Evolutionary conservation across 345 rosid genomes (phyloP).

Genomic region (Eucalyptus camaldulensis): DNA sequence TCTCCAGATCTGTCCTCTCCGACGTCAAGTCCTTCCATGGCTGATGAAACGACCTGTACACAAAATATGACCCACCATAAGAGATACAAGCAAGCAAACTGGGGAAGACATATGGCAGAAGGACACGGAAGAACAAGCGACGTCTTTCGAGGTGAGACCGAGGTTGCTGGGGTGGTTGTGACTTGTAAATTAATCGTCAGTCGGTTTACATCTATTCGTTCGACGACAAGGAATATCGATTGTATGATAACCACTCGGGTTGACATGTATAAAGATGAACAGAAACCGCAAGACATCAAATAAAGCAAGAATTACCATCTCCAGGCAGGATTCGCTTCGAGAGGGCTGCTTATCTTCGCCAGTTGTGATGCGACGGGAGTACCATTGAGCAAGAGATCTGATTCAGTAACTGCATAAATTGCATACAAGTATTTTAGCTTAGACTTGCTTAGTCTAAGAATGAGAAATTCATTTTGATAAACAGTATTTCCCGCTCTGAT

Average conservation of each 20-base stretch:
- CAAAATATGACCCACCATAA: background rate
- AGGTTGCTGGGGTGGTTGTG: background rate
- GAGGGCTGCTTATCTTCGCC: constrained; percentile 40
- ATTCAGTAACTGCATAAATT: constrained; percentile 1
- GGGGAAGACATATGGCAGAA: background rate
- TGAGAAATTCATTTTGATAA: background rate
- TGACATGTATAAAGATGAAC: background rate
- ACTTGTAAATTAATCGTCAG: background rate
- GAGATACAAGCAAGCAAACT: background rate
- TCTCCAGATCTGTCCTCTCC: constrained; percentile 24
- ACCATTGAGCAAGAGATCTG: constrained; percentile 2
- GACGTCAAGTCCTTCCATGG: constrained; percentile 48
- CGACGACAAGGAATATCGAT: background rate
- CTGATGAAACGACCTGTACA: constrained; percentile 58
- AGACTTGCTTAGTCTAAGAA: background rate
- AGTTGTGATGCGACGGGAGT: constrained; percentile 11
- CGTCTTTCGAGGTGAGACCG: background rate
- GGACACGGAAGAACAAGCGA: background rate
- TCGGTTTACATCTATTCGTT: background rate
- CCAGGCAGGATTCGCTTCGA: constrained; percentile 71
- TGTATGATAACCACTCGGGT: background rate
- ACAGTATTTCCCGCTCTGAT: background rate
- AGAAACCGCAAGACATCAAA: background rate
- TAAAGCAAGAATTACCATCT: constrained; percentile 48
- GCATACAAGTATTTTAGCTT: background rate